Percentiles rank a stretch among this genome's conserved stretches.
Evolutionary conservation across 495 filamentous ascomycete species (phyloP).

Genomic region (Penicillium verhagenii): DNA sequence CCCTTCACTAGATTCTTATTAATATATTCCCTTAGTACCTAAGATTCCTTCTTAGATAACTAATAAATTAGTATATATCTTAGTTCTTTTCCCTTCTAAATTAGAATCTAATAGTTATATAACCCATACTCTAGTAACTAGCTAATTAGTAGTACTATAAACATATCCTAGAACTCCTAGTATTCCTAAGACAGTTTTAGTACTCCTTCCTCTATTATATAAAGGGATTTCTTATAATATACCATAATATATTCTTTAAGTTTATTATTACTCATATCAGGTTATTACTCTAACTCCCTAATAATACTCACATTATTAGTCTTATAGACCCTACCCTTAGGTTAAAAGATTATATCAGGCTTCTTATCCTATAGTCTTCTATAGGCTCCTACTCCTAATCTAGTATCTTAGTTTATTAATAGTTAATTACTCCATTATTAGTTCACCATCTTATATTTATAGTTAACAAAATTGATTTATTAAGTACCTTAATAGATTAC

Average conservation of each 20-base stretch:
- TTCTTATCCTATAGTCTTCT: background rate
- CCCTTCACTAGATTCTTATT: constrained; percentile 16
- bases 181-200: constrained; percentile 2
- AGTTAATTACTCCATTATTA: background rate
- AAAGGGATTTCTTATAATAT: background rate
- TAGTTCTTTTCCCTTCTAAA: no score
- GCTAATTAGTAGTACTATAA: background rate
- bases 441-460: background rate
- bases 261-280: background rate
- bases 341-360: background rate
- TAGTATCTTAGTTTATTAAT: no score
- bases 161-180: constrained; percentile 2
- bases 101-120: no score
- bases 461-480: no score
- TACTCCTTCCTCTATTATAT: constrained; percentile 1
- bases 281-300: background rate
- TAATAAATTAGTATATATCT: no score
- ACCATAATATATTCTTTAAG: background rate
- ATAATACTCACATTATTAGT: background rate
- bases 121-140: constrained; percentile 1
- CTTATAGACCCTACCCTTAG: no score
- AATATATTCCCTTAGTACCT: constrained; percentile 24
- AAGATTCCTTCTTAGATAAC: no score
- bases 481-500: background rate
- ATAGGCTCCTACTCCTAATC: no score